Evolutionary conservation across 2,329 filamentous ascomycete genomes (phyloP).

Genomic region (Claviceps fusiformis): DNA sequence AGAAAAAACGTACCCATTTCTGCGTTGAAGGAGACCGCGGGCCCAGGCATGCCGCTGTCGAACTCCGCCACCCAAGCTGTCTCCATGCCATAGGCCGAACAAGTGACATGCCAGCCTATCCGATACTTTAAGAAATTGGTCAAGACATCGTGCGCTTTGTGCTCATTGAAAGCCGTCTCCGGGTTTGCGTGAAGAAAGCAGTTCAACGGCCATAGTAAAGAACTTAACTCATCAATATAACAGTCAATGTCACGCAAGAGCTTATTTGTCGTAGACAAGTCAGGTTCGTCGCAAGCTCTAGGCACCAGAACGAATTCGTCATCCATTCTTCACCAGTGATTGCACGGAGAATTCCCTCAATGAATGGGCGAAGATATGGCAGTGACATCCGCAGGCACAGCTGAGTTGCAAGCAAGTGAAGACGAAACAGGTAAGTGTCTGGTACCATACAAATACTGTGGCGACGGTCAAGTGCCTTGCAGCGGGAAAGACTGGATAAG

Average conservation of each 20-base stretch:
- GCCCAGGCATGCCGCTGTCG: slow-evolving; percentile 20
- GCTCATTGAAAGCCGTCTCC: slow-evolving; percentile 27
- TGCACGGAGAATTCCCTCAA: background rate
- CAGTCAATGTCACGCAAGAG: slow-evolving; percentile 27
- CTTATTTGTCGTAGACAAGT: background rate
- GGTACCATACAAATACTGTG: too few species aligned
- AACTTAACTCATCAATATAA: slow-evolving; percentile 7
- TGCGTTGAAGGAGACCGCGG: slow-evolving; percentile 27
- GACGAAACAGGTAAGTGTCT: background rate
- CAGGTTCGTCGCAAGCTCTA: background rate
- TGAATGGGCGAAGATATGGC: background rate
- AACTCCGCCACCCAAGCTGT: slow-evolving; percentile 31
- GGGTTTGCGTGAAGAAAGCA: slow-evolving; percentile 30
- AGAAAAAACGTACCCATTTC: slow-evolving; percentile 16
- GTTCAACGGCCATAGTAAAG: slow-evolving; percentile 22
- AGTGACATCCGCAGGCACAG: background rate
- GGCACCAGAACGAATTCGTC: background rate
- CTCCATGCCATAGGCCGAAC: slow-evolving; percentile 26
- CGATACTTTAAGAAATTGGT: slow-evolving; percentile 22
- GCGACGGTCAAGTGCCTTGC: background rate
- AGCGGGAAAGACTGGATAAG: background rate
- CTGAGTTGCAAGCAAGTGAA: background rate
- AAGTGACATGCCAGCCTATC: slow-evolving; percentile 24
- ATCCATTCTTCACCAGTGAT: background rate
- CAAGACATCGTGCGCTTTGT: slow-evolving; percentile 26